Conservation (phyloP, 225 moss, liverwort and hornwort genomes). For the Marchantia paleacea region DNA sequence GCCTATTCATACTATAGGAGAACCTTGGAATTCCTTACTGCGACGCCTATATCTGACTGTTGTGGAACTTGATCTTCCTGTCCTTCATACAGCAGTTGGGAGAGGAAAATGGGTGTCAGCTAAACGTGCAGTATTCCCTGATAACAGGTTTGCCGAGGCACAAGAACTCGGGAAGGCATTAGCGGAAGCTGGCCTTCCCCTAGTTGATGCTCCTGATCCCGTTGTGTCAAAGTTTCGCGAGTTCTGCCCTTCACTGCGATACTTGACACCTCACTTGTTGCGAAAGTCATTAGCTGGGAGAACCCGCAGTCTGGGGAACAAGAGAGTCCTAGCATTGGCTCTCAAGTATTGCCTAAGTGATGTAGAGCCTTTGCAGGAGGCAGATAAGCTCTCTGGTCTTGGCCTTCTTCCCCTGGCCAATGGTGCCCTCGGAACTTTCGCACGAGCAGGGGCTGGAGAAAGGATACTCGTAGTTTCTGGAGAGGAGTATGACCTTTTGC, state of each 20-base stretch:
- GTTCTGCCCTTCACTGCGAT: slow-evolving; percentile 55
- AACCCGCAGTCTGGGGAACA: slow-evolving; percentile 53
- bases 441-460: slow-evolving; percentile 58
- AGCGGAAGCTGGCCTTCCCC: slow-evolving; percentile 70
- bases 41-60: slow-evolving; percentile 57
- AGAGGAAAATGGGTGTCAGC: slow-evolving; percentile 83
- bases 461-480: slow-evolving; percentile 48
- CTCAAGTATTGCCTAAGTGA: slow-evolving; percentile 80
- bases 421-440: slow-evolving; percentile 57
- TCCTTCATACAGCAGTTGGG: slow-evolving; percentile 60
- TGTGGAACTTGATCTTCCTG: slow-evolving; percentile 76
- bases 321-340: slow-evolving; percentile 57
- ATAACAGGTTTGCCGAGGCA: slow-evolving; percentile 66
- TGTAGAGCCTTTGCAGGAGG: slow-evolving; percentile 56
- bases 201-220: slow-evolving; percentile 59
- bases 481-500: slow-evolving; percentile 63
- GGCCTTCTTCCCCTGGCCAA: slow-evolving; percentile 69
- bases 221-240: slow-evolving; percentile 67
- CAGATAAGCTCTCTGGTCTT: slow-evolving; percentile 63
- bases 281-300: slow-evolving; percentile 58
- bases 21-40: slow-evolving; percentile 70
- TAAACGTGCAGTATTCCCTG: slow-evolving; percentile 75
- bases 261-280: slow-evolving; percentile 66
- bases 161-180: slow-evolving; percentile 61
- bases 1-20: slow-evolving; percentile 64